These are phyloP conservation scores for Eremomyces bilateralis DNA, from an alignment of 495 filamentous ascomycete species.

Conservation along the genomic window DNA sequence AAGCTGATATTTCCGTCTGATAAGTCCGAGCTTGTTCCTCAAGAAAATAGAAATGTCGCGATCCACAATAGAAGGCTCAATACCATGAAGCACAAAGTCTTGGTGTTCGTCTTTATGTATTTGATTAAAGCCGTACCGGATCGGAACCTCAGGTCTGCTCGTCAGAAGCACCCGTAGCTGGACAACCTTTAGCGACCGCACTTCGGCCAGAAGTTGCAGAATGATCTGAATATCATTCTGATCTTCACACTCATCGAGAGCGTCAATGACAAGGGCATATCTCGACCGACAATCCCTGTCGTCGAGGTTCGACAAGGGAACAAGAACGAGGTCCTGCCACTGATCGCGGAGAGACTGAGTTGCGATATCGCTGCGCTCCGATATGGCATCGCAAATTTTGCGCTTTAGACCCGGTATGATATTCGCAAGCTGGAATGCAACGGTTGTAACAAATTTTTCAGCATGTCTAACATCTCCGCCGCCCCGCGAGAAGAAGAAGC, in stretches of 20 bases:
- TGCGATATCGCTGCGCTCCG: too few relatives aligned
- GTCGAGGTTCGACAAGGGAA: slow-evolving; percentile 11
- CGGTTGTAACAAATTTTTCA: slow-evolving; percentile 23
- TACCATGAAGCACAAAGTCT: slow-evolving; percentile 15
- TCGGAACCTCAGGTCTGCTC: slow-evolving; percentile 18
- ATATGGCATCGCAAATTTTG: slow-evolving; percentile 19
- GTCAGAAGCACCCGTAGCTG: slow-evolving; percentile 17
- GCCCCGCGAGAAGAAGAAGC: too few relatives aligned
- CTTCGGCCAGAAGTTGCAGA: slow-evolving; percentile 12
- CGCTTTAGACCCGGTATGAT: slow-evolving; percentile 13
- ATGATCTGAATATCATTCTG: slow-evolving; percentile 11
- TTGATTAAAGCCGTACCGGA: slow-evolving; percentile 9
- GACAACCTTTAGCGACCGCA: slow-evolving; percentile 6
- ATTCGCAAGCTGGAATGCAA: slow-evolving; percentile 22
- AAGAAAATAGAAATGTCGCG: slow-evolving; percentile 21
- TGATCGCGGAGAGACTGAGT: slow-evolving; percentile 24
- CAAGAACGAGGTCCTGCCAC: slow-evolving; percentile 27
- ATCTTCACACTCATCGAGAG: slow-evolving; percentile 18
- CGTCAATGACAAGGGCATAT: slow-evolving; percentile 15
- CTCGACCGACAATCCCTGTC: background rate
- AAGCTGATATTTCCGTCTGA: background rate
- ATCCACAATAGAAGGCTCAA: slow-evolving; percentile 14
- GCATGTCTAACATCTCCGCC: slow-evolving; percentile 22
- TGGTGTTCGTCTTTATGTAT: slow-evolving; percentile 5
- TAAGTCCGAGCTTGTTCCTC: slow-evolving; percentile 2